A percentile compares a stretch with the other conserved stretches of the same genome.
Evolutionary conservation across 2,329 filamentous ascomycete genomes (phyloP).

Genomic region (Stemphylium vesicarium): DNA sequence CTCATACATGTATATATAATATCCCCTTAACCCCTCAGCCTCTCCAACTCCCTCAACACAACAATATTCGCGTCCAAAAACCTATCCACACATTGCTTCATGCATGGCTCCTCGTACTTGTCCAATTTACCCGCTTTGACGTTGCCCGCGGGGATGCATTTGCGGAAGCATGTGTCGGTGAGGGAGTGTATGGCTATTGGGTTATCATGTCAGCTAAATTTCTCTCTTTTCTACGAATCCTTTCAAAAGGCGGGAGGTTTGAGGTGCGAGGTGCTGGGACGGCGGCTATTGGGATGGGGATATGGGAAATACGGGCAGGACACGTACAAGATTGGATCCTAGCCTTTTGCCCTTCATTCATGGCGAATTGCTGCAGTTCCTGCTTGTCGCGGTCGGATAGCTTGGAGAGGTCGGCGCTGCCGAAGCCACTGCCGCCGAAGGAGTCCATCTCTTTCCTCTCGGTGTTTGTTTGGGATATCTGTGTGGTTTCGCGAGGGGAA

Average conservation of each 20-base stretch:
- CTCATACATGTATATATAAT: no score
- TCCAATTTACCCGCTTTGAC: constrained; percentile 78
- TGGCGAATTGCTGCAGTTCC: constrained; percentile 85
- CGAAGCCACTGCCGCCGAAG: constrained; percentile 52
- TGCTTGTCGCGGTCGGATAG: constrained; percentile 83
- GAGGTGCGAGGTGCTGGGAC: no score
- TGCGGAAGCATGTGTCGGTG: constrained; percentile 88
- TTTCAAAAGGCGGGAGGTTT: no score
- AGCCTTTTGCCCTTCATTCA: constrained; percentile 86
- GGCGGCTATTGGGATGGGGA: no score
- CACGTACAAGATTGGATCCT: constrained; percentile 62
- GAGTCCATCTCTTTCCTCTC: constrained; percentile 38
- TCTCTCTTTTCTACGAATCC: no score
- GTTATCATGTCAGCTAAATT: background rate
- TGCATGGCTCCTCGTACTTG: constrained; percentile 77
- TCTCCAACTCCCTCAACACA: constrained; percentile 84
- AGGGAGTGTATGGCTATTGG: constrained; percentile 65
- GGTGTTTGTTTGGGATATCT: background rate
- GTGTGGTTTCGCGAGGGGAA: constrained; percentile 6
- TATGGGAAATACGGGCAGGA: no score
- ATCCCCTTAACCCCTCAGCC: constrained; percentile 49
- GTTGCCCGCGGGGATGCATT: constrained; percentile 78
- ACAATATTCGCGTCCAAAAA: constrained; percentile 89
- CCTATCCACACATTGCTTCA: constrained; percentile 90
- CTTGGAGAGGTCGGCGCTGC: constrained; percentile 70